These are phyloP conservation scores for Podospora didyma DNA, from an alignment of 495 filamentous ascomycete genomes.

Conservation along the genomic window DNA sequence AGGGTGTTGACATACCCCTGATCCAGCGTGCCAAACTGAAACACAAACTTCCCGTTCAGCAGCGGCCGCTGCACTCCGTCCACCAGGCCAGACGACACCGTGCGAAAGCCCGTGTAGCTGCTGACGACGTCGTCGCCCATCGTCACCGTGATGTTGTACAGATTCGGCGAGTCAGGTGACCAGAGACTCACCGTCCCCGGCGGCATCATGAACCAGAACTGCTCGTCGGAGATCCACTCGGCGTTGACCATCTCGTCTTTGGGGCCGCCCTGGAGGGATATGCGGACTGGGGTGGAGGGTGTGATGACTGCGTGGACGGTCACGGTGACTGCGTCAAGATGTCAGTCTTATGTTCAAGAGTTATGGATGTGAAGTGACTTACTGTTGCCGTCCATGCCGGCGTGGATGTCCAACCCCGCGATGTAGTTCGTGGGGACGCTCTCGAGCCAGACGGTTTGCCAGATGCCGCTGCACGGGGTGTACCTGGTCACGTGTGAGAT, in stretches of 20 bases:
- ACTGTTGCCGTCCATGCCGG: constrained; percentile 59
- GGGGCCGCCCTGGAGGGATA: constrained; percentile 37
- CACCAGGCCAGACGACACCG: constrained; percentile 48
- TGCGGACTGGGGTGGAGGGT: constrained; percentile 32
- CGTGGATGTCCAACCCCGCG: constrained; percentile 49
- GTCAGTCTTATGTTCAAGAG: constrained; percentile 8
- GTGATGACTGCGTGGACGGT: constrained; percentile 39
- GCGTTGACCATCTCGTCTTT: constrained; percentile 28
- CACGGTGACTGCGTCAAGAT: constrained; percentile 40
- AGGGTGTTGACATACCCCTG: constrained; percentile 52
- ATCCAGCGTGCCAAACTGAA: constrained; percentile 64
- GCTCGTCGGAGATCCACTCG: constrained; percentile 32
- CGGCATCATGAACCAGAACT: constrained; percentile 49
- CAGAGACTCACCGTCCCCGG: constrained; percentile 49
- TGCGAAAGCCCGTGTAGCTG: constrained; percentile 67
- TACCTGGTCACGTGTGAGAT: constrained; percentile 29
- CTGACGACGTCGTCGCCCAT: constrained; percentile 50
- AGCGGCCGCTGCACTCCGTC: constrained; percentile 58
- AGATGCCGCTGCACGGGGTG: constrained; percentile 64
- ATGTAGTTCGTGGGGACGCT: constrained; percentile 53
- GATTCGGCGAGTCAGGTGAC: constrained; percentile 55
- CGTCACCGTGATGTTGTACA: constrained; percentile 59
- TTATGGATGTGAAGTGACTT: constrained; percentile 6
- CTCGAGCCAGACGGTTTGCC: constrained; percentile 68
- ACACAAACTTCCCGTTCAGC: constrained; percentile 61